Percentiles rank a stretch among this genome's conserved stretches.
Evolutionary conservation across 352 stramenopile genomes (phyloP).

Genomic region (Globisporangium acanthophoron): DNA sequence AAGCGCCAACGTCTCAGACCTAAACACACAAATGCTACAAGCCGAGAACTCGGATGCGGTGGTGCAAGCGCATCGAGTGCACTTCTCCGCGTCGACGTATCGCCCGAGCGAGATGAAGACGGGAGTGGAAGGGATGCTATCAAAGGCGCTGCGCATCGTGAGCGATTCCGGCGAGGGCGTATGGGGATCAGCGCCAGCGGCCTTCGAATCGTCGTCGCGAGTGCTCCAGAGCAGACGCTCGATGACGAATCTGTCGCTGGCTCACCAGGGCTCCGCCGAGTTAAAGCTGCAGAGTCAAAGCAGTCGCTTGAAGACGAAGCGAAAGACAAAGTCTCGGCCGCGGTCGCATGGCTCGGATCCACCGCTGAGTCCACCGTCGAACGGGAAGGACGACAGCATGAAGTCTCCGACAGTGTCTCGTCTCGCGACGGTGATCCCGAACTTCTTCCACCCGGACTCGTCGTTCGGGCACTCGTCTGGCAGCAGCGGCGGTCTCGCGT

Average conservation of each 20-base stretch:
- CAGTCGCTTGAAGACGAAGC: constrained; percentile 8
- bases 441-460: constrained; percentile 40
- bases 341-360: constrained; percentile 14
- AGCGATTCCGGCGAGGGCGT: constrained; percentile 7
- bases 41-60: not conserved
- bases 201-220: not conserved
- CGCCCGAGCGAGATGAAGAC: constrained; percentile 15
- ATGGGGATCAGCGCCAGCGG: not conserved
- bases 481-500: not conserved
- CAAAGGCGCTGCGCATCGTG: constrained; percentile 12
- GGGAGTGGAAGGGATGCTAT: constrained; percentile 12
- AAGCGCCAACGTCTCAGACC: not conserved
- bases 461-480: not conserved
- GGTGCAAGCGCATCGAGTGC: constrained; percentile 4
- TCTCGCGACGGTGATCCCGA: constrained; percentile 20
- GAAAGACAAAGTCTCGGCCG: constrained; percentile 8
- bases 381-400: constrained; percentile 1
- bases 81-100: constrained; percentile 5
- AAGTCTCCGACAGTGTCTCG: constrained; percentile 16
- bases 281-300: not conserved
- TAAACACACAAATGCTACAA: too few species aligned
- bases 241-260: not conserved
- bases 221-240: not conserved
- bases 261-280: not conserved
- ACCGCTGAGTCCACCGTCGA: not conserved